phyloP scores from a whole-genome alignment of 441 rosid genomes.

The Gossypium laxum region DNA sequence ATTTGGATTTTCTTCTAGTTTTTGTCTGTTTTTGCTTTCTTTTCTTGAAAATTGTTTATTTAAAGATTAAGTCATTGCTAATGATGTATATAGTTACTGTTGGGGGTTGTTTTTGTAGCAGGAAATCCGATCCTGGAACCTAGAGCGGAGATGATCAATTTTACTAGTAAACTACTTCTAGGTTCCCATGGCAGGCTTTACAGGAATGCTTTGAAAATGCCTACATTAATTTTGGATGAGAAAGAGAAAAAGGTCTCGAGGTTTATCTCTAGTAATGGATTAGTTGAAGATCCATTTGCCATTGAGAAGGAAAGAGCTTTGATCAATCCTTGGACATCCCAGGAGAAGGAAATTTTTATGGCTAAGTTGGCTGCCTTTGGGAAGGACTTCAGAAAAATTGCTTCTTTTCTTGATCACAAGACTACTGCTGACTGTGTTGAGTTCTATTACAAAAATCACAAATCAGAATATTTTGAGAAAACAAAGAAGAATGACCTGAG shows the following conservation, averaged over 20 bases:
- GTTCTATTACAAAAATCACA: conserved; percentile 94
- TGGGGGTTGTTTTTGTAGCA: conserved; percentile 26
- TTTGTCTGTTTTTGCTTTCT: conserved; percentile 13
- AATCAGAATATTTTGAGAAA: conserved; percentile 78
- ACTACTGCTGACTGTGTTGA: conserved; percentile 95
- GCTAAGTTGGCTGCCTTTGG: conserved; percentile 66
- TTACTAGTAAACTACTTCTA: conserved; percentile 69
- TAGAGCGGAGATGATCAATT: conserved; percentile 36
- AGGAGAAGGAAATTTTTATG: conserved; percentile 71
- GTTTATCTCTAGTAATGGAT: conserved; percentile 69
- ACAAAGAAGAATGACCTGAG: conserved; percentile 52
- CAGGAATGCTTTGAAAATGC: conserved; percentile 78
- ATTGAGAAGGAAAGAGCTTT: conserved; percentile 79
- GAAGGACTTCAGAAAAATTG: conserved; percentile 78
- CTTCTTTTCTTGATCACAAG: conserved; percentile 79
- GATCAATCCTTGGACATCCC: conserved; percentile 85
- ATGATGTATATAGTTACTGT: background rate
- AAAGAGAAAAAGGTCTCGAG: conserved; percentile 56
- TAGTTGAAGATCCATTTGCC: conserved; percentile 83
- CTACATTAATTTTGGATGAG: conserved; percentile 69
- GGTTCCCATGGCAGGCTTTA: conserved; percentile 35
- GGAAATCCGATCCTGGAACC: conserved; percentile 52
- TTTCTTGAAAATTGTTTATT: conserved; percentile 22
- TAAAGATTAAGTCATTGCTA: background rate
- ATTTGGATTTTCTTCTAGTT: background rate